These are phyloP conservation scores for Testicularia cyperi DNA, from an alignment of 1,284 basidiomycete genomes.

Conservation along the genomic window DNA sequence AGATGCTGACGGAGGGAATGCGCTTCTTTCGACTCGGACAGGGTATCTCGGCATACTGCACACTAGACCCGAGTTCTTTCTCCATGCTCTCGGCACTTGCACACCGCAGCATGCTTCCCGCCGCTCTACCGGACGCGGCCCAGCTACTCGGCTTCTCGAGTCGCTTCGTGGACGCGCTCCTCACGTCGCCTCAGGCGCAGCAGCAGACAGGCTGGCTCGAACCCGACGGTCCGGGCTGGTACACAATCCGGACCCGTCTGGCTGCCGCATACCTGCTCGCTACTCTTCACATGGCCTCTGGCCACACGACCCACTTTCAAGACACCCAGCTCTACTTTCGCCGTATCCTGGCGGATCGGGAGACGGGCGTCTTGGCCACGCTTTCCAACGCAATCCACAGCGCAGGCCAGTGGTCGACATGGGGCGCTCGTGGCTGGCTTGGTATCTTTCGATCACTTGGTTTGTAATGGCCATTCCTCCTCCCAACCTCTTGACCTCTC, in stretches of 20 bases:
- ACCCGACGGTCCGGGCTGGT: conserved; percentile 20
- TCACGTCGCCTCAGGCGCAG: conserved; percentile 6
- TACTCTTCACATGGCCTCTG: conserved; percentile 12
- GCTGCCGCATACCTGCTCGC: conserved; percentile 10
- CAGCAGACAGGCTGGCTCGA: conserved; percentile 6
- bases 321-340: conserved; percentile 7
- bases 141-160: conserved; percentile 10
- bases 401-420: conserved; percentile 9
- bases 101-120: conserved; percentile 5
- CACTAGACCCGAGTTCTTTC: too few relatives aligned
- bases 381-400: not conserved
- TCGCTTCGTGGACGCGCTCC: not conserved
- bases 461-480: too few relatives aligned
- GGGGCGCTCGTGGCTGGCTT: conserved; percentile 34
- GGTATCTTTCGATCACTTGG: conserved; percentile 21
- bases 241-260: conserved; percentile 9
- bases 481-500: too few relatives aligned
- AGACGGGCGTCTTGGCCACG: conserved; percentile 5
- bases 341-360: conserved; percentile 4
- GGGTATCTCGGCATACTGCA: too few relatives aligned
- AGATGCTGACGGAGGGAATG: too few relatives aligned
- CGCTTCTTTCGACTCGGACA: too few relatives aligned
- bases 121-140: conserved; percentile 9
- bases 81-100: too few relatives aligned
- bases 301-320: not conserved